Evolutionary conservation across 1,284 basidiomycete genomes (phyloP).

Genomic region (Tilletia setariae): DNA sequence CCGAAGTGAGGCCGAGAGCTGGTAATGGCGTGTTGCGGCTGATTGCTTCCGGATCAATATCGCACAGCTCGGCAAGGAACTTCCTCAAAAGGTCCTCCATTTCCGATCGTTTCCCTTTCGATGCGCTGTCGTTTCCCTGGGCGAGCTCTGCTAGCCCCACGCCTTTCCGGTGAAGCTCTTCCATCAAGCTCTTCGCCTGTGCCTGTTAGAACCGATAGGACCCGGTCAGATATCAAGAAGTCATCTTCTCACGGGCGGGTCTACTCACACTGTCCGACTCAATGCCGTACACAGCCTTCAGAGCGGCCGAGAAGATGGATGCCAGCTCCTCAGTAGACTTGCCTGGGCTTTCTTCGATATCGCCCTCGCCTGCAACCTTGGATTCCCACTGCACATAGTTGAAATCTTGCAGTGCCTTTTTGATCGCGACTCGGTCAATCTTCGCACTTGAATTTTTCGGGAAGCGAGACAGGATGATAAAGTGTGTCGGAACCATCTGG

Average conservation of each 20-base stretch:
- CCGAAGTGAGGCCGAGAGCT: constrained; percentile 48
- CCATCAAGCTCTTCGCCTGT: neutral
- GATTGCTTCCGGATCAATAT: constrained; percentile 33
- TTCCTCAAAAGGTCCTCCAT: constrained; percentile 14
- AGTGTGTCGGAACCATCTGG: constrained; percentile 52
- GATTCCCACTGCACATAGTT: constrained; percentile 50
- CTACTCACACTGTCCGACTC: neutral
- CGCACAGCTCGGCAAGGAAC: constrained; percentile 37
- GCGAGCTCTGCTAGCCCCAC: too few relatives aligned
- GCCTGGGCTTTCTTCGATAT: constrained; percentile 18
- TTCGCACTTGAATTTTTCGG: constrained; percentile 55
- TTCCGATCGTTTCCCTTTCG: neutral
- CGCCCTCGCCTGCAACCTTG: constrained; percentile 25
- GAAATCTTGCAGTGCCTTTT: constrained; percentile 38
- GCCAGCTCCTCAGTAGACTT: too few relatives aligned
- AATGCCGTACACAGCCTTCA: too few relatives aligned
- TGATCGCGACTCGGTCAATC: constrained; percentile 54
- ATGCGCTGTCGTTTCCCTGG: neutral
- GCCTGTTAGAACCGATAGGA: neutral
- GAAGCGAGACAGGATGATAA: constrained; percentile 52
- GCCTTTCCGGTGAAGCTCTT: too few relatives aligned
- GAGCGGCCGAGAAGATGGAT: too few relatives aligned
- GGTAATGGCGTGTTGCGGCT: constrained; percentile 43
- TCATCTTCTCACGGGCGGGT: too few relatives aligned
- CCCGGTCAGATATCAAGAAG: too few relatives aligned